These are phyloP conservation scores for Cystofilobasidium capitatum DNA, from an alignment of 768 basidiomycete species.

Conservation along the genomic window DNA sequence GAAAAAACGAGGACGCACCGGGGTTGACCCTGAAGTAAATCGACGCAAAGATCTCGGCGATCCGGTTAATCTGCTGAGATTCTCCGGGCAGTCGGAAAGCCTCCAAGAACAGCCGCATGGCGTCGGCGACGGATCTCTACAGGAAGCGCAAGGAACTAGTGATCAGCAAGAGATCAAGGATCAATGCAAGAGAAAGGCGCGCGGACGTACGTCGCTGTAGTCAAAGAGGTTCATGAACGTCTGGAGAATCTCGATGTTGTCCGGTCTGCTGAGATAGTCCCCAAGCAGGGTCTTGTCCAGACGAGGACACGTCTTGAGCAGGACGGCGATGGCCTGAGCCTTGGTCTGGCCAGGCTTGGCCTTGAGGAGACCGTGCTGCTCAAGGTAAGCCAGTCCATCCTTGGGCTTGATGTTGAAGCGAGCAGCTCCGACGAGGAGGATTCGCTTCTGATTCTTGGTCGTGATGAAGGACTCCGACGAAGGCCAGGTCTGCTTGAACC, in stretches of 20 bases:
- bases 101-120: slow-evolving; percentile 88
- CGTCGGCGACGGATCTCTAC: slow-evolving; percentile 90
- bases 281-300: slow-evolving; percentile 89
- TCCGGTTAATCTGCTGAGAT: slow-evolving; percentile 80
- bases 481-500: slow-evolving; percentile 50
- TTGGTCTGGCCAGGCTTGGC: slow-evolving; percentile 36
- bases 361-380: slow-evolving; percentile 76
- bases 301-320: slow-evolving; percentile 71
- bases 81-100: slow-evolving; percentile 91
- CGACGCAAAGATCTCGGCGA: slow-evolving; percentile 89
- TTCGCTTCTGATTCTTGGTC: slow-evolving; percentile 73
- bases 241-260: slow-evolving; percentile 71
- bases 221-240: slow-evolving; percentile 83
- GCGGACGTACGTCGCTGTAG: slow-evolving; percentile 62
- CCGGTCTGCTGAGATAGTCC: slow-evolving; percentile 81
- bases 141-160: neutral
- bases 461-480: slow-evolving; percentile 51
- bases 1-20: slow-evolving; percentile 44
- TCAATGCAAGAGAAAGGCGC: neutral
- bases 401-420: slow-evolving; percentile 93
- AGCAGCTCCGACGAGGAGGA: slow-evolving; percentile 69
- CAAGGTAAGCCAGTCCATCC: slow-evolving; percentile 74
- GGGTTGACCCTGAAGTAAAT: slow-evolving; percentile 78
- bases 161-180: neutral
- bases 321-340: slow-evolving; percentile 61